Base-by-base conservation (phyloP, 805 yeast species). In the Pichia heedii region DNA sequence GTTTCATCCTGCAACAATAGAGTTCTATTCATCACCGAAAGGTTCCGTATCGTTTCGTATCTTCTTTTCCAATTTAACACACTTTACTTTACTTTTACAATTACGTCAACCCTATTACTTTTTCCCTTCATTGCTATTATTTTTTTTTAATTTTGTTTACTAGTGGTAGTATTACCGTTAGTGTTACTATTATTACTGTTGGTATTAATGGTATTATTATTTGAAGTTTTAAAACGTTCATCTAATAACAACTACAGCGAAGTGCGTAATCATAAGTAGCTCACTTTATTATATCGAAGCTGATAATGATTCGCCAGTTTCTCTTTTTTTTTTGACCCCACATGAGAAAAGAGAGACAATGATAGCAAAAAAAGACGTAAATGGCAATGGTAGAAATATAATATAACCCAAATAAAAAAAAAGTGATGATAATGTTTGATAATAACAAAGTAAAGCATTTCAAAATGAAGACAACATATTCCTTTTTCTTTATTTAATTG, bases 261-360 rank as follows among this genome's bases (percentile, higher is more conserved):
- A 22, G 40, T 48, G 62, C 63, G 60, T 50, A 61, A 61, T 61
- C 65, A 60, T 61, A 61, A 40, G 56, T 54, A 53, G 63, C 61
- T 53, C 61, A 41, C 53, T 50, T 47, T 50, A 38, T 45, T 43
- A 41, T 37, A 45, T 35, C 48, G 61, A 56, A 58, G 60, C 62
- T 49, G 55, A 48, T 49, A 61, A 61, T 57, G 65, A 61, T 61
- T 61, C 60, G 63, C 63, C 33, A 11, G 16, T 36, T 20, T 22
- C 21, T 22, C 11, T 15, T 22, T 19, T 8, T 8, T 24, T 24
- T 24, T 11, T 24, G 10, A 8, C 27, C 11, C 11, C 27, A 36
- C 34, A 40, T 33, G 34, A 43, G 21, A 26, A 36, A 27, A 30
- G 38, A 13, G 33, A 32, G 32, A 26, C 29, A 33, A 22, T 40